These are phyloP conservation scores for Acacia pycnantha DNA, from an alignment of 331 rosid genomes.

Conservation along the genomic window DNA sequence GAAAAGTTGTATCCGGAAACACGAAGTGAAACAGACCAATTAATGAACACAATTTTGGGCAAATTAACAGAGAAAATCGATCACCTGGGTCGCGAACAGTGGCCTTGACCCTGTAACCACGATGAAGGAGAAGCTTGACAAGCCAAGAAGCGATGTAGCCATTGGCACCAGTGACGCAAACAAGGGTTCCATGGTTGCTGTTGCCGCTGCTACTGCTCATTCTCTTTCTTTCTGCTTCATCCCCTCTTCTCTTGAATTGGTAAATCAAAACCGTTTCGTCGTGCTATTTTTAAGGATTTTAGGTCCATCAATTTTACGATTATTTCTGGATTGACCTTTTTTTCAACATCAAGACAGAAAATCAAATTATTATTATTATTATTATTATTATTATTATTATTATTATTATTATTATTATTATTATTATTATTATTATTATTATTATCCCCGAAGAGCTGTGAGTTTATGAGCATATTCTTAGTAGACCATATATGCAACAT, in stretches of 20 bases:
- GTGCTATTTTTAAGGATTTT: neutral
- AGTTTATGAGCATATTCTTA: neutral
- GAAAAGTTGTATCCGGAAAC: neutral
- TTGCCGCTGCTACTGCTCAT: constrained; percentile 43
- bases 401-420: too few species aligned
- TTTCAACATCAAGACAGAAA: neutral
- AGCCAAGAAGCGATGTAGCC: constrained; percentile 92
- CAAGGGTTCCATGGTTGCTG: constrained; percentile 47
- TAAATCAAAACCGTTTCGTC: neutral
- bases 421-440: too few species aligned
- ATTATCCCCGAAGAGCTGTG: neutral
- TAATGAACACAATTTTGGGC: neutral
- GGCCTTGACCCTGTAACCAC: constrained; percentile 83
- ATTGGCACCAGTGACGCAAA: constrained; percentile 87
- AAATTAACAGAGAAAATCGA: neutral
- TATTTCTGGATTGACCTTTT: neutral
- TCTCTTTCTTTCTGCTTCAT: constrained; percentile 1
- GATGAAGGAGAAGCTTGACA: constrained; percentile 71
- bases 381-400: too few species aligned
- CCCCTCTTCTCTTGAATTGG: neutral
- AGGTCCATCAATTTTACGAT: neutral
- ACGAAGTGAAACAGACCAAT: neutral
- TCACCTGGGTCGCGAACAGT: constrained; percentile 78
- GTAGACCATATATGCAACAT: neutral
- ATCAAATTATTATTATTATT: neutral